These are phyloP conservation scores for Hemileccinum impolitum DNA, from an alignment of 768 basidiomycete species.

Conservation along the genomic window DNA sequence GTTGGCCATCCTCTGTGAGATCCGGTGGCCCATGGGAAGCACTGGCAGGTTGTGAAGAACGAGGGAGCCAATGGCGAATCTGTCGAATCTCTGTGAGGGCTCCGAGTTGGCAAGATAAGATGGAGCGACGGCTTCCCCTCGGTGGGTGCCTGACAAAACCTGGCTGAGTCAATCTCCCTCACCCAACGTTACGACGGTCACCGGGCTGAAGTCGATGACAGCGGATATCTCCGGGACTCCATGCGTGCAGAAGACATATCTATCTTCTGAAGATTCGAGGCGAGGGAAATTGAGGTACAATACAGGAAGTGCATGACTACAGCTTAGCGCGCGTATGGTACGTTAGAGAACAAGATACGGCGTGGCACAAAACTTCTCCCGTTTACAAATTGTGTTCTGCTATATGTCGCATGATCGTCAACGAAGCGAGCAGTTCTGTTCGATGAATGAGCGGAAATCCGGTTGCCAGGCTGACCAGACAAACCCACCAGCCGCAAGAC, in stretches of 20 bases:
- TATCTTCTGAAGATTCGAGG: background rate
- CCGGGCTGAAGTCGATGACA: background rate
- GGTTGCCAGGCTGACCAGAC: background rate
- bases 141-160: background rate
- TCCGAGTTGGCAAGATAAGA: background rate
- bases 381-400: constrained; percentile 41
- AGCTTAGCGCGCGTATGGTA: constrained; percentile 7
- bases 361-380: background rate
- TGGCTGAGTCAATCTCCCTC: background rate
- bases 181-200: background rate
- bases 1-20: constrained; percentile 11
- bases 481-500: constrained; percentile 53
- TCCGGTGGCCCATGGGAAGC: background rate
- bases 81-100: too few species aligned
- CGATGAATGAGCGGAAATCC: constrained; percentile 9
- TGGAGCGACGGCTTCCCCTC: background rate
- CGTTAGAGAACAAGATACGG: constrained; percentile 3
- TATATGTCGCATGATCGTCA: constrained; percentile 66
- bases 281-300: constrained; percentile 4
- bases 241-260: background rate
- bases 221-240: background rate
- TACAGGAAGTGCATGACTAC: constrained; percentile 13
- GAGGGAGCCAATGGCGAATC: background rate
- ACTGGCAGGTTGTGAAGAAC: constrained; percentile 2
- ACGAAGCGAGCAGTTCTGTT: constrained; percentile 57